phyloP scores from a whole-genome alignment of 164 flowering plant species.

The Liriodendron chinense region DNA sequence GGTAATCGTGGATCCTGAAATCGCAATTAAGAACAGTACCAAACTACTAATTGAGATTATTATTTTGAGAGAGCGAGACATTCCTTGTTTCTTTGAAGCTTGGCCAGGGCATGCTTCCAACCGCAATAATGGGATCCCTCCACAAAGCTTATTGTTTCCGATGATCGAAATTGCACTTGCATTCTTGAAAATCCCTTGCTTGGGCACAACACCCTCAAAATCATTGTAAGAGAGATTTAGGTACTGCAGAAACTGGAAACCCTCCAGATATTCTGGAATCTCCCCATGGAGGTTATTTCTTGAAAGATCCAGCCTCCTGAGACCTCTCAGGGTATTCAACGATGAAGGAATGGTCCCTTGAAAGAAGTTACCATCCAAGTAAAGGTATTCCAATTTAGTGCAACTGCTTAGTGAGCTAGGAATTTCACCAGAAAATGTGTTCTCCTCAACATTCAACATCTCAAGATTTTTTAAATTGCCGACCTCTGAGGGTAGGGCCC shows the following conservation, averaged over 20 bases:
- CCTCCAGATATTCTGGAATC: conserved; percentile 24
- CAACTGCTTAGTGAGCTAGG: conserved; percentile 31
- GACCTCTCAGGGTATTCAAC: conserved; percentile 16
- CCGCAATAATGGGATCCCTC: conserved; percentile 25
- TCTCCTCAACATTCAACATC: conserved; percentile 22
- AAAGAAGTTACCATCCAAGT: conserved; percentile 23
- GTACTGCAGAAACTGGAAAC: conserved; percentile 5
- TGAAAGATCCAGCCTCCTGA: conserved; percentile 23
- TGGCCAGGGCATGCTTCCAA: conserved; percentile 25
- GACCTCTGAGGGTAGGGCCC: conserved; percentile 31
- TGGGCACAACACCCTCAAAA: conserved; percentile 33
- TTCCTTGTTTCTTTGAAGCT: neutral
- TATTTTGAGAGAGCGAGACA: neutral
- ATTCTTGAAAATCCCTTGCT: conserved; percentile 33
- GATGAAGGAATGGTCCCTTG: conserved; percentile 34
- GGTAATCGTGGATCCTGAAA: neutral
- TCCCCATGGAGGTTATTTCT: conserved; percentile 27
- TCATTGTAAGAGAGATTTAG: conserved; percentile 24
- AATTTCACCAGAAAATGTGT: conserved; percentile 34
- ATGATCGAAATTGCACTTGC: conserved; percentile 20
- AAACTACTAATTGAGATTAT: neutral
- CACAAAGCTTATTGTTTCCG: conserved; percentile 39
- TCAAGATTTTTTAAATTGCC: conserved; percentile 25
- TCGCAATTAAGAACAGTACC: neutral
- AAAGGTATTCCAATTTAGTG: conserved; percentile 11